Conservation (phyloP, 1,139 yeast genomes). For the Saccharomyces hybrid region DNA sequence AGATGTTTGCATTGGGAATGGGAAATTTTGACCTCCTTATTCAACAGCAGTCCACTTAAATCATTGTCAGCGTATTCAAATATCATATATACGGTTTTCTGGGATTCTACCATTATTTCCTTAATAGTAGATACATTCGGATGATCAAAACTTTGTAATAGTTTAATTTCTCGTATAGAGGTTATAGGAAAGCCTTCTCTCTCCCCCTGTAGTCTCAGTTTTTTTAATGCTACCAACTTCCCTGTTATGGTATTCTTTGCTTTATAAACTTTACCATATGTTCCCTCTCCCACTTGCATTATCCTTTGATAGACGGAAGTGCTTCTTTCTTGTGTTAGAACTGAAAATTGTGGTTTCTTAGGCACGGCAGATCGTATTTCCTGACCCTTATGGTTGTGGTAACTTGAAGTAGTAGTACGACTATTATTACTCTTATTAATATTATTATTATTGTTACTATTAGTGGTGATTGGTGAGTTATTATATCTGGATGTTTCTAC, state of each 20-base stretch:
- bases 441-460: background rate
- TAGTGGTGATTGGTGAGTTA: background rate
- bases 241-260: constrained; percentile 43
- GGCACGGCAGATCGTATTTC: background rate
- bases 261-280: constrained; percentile 75
- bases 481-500: constrained; percentile 12
- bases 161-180: constrained; percentile 82
- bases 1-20: constrained; percentile 69
- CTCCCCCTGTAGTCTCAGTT: constrained; percentile 75
- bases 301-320: constrained; percentile 28
- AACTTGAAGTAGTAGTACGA: background rate
- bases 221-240: constrained; percentile 73
- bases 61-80: constrained; percentile 93
- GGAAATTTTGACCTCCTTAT: constrained; percentile 56
- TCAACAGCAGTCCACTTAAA: constrained; percentile 76
- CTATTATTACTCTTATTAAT: background rate
- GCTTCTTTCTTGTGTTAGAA: constrained; percentile 14
- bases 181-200: constrained; percentile 95
- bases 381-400: constrained; percentile 5
- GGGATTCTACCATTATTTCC: constrained; percentile 82
- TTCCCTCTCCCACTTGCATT: constrained; percentile 71
- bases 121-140: constrained; percentile 68
- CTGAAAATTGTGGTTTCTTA: constrained; percentile 7
- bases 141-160: constrained; percentile 81
- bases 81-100: constrained; percentile 74